Conservation (phyloP, 2,329 filamentous ascomycete species). For the Tolypocladium inflatum region DNA sequence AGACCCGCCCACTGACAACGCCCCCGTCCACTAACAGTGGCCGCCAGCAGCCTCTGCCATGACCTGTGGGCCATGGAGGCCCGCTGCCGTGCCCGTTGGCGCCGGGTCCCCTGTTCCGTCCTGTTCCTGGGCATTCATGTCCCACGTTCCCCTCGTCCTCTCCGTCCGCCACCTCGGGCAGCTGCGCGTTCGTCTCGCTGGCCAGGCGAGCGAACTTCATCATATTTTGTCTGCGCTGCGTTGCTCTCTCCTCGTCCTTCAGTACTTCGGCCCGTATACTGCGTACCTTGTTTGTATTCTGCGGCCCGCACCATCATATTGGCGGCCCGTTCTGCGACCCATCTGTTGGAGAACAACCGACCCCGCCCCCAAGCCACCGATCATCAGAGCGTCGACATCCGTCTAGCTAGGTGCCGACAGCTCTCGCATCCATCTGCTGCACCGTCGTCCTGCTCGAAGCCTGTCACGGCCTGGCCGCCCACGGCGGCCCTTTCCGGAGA, state of each 20-base stretch:
- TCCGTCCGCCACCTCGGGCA: not conserved
- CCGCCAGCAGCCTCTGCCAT: not conserved
- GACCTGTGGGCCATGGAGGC: not conserved
- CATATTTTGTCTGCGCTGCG: not conserved
- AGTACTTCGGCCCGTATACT: too few species aligned
- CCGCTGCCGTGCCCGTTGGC: conserved; percentile 1
- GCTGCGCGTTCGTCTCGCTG: not conserved
- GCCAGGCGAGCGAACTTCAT: not conserved
- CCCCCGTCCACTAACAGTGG: not conserved
- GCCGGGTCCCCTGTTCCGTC: conserved; percentile 4
- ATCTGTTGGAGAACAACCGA: not conserved
- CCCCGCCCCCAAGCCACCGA: conserved; percentile 1
- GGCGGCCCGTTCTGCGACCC: conserved; percentile 13
- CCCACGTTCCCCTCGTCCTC: not conserved
- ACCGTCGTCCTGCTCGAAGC: not conserved
- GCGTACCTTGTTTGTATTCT: not conserved
- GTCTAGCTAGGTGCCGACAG: not conserved
- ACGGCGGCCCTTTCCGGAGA: not conserved
- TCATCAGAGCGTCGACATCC: not conserved
- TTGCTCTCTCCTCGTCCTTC: not conserved
- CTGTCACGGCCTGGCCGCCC: not conserved
- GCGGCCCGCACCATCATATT: not conserved
- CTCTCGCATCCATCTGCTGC: not conserved
- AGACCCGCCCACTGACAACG: not conserved
- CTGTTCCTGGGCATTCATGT: not conserved